A percentile compares a stretch with the other conserved stretches of the same genome.
phyloP scores from a whole-genome alignment of 2,329 filamentous ascomycete genomes.

The Chaetomiaceae sp. region DNA sequence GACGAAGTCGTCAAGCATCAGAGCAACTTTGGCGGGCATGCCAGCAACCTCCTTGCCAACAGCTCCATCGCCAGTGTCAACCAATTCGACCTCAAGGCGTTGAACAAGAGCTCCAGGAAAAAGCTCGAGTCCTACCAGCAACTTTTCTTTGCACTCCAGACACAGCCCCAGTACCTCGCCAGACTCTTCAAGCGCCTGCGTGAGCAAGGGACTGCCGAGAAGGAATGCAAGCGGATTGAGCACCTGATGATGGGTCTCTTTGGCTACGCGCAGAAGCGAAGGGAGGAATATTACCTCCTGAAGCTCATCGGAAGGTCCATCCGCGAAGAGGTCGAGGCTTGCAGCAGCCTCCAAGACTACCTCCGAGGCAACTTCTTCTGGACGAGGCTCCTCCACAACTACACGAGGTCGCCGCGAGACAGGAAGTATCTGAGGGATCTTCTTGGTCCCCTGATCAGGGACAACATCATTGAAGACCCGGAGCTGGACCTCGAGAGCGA shows the following conservation, averaged over 20 bases:
- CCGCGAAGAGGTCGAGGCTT: constrained; percentile 77
- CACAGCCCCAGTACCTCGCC: constrained; percentile 90
- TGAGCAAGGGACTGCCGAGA: constrained; percentile 80
- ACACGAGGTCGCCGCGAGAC: constrained; percentile 85
- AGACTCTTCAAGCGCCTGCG: constrained; percentile 80
- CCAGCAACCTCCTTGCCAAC: constrained; percentile 79
- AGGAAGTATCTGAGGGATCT: constrained; percentile 88
- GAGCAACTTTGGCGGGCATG: constrained; percentile 88
- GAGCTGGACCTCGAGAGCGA: constrained; percentile 92
- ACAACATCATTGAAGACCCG: constrained; percentile 90
- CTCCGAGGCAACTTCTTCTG: constrained; percentile 89
- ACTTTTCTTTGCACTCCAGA: constrained; percentile 94
- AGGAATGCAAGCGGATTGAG: constrained; percentile 88
- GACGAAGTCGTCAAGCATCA: constrained; percentile 98
- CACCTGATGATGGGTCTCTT: constrained; percentile 95
- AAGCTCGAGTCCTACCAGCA: constrained; percentile 97
- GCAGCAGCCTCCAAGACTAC: constrained; percentile 74
- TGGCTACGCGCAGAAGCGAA: constrained; percentile 91
- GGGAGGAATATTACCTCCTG: constrained; percentile 94
- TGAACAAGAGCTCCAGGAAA: constrained; percentile 93
- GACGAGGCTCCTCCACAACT: constrained; percentile 79
- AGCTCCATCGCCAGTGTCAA: constrained; percentile 84
- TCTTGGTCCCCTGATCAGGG: constrained; percentile 77
- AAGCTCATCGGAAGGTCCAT: constrained; percentile 81
- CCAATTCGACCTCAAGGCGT: constrained; percentile 91